Percentiles rank a stretch among this genome's conserved stretches.
Evolutionary conservation across 2,329 filamentous ascomycete genomes (phyloP).

Genomic region (Trichothecium roseum): DNA sequence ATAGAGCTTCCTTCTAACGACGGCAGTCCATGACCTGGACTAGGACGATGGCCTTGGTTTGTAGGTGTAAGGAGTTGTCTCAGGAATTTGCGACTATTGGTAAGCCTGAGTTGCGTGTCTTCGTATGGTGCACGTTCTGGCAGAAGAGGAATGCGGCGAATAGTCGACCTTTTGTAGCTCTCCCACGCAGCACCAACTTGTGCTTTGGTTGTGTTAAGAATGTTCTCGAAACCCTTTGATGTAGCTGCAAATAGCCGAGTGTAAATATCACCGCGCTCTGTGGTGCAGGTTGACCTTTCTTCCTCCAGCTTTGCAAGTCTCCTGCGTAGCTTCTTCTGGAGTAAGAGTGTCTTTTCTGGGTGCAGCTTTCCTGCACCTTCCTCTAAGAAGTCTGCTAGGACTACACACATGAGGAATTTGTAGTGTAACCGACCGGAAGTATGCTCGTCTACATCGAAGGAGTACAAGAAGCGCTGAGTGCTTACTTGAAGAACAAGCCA

Average conservation of each 20-base stretch:
- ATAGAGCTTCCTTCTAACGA: no score
- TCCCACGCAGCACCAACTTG: neutral
- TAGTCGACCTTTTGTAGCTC: neutral
- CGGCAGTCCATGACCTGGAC: no score
- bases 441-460: no score
- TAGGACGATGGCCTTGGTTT: no score
- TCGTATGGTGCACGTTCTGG: neutral
- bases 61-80: no score
- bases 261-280: constrained; percentile 2
- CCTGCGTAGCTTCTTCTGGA: constrained; percentile 1
- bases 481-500: constrained; percentile 54
- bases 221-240: no score
- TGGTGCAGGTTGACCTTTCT: neutral
- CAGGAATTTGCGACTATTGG: no score
- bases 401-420: constrained; percentile 43
- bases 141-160: neutral
- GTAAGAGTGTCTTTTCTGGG: constrained; percentile 8
- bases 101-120: no score
- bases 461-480: constrained; percentile 38
- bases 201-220: constrained; percentile 2
- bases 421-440: no score
- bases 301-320: constrained; percentile 3
- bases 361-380: constrained; percentile 15
- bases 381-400: constrained; percentile 35
- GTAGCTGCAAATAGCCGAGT: no score